Evolutionary conservation across 495 filamentous ascomycete genomes (phyloP).

Genomic region (Aspergillus carlsbadensis): DNA sequence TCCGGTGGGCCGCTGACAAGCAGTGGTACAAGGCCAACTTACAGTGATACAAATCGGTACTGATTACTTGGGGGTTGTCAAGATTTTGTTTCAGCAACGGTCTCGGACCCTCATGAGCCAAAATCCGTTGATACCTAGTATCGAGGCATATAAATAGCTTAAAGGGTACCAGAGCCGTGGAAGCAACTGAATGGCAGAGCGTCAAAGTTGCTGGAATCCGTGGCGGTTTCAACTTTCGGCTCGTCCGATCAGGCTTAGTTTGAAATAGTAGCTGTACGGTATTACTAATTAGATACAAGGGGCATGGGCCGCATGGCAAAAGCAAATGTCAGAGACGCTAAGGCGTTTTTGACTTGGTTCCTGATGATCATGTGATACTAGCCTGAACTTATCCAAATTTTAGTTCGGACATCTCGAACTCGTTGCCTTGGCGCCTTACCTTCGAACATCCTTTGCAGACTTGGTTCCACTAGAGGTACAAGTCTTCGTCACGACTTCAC

Average conservation of each 20-base stretch:
- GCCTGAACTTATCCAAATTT: neutral
- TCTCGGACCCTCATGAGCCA: neutral
- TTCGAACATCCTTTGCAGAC: neutral
- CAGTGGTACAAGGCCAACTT: neutral
- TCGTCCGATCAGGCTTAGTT: neutral
- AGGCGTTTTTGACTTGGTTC: neutral
- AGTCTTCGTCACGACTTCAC: neutral
- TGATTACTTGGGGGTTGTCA: neutral
- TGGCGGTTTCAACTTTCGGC: neutral
- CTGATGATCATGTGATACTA: slow-evolving; percentile 9
- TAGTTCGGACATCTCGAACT: neutral
- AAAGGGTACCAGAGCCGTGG: neutral
- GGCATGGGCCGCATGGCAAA: neutral
- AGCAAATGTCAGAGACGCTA: neutral
- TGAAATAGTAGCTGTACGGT: neutral
- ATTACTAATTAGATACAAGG: neutral
- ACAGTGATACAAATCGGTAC: neutral
- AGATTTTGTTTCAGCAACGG: neutral
- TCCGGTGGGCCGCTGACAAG: slow-evolving; percentile 1
- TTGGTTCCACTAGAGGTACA: neutral
- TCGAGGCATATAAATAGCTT: slow-evolving; percentile 1
- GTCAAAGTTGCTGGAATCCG: neutral
- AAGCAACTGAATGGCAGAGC: neutral
- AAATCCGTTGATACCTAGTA: neutral
- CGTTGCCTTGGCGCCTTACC: neutral